Percentiles rank a stretch among this genome's conserved stretches.
phyloP scores from a whole-genome alignment of 768 basidiomycete genomes.

The Lepiota venenata region DNA sequence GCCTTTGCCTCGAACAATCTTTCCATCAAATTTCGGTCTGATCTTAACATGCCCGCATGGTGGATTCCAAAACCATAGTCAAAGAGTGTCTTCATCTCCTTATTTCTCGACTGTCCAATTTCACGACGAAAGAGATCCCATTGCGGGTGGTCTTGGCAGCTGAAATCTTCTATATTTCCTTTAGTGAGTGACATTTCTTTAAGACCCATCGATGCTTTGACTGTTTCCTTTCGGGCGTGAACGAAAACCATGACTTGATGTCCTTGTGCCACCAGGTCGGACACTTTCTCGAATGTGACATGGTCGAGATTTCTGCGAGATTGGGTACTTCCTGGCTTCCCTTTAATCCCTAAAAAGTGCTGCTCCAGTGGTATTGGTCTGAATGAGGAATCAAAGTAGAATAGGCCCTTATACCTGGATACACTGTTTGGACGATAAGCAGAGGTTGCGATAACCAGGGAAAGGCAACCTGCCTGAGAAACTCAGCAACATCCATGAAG shows the following conservation, averaged over 20 bases:
- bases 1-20: slow-evolving; percentile 86
- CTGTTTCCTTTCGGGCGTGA: slow-evolving; percentile 96
- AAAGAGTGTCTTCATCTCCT: slow-evolving; percentile 95
- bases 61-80: slow-evolving; percentile 94
- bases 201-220: slow-evolving; percentile 81
- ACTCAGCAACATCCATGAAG: slow-evolving; percentile 94
- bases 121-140: slow-evolving; percentile 74
- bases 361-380: slow-evolving; percentile 95
- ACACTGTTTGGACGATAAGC: slow-evolving; percentile 50
- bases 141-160: slow-evolving; percentile 76
- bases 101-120: slow-evolving; percentile 81
- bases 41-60: slow-evolving; percentile 96
- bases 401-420: slow-evolving; percentile 80
- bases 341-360: slow-evolving; percentile 91
- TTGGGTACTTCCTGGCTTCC: slow-evolving; percentile 71
- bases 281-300: slow-evolving; percentile 88
- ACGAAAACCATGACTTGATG: slow-evolving; percentile 99
- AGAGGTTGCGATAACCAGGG: not conserved
- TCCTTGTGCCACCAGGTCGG: slow-evolving; percentile 81
- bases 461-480: slow-evolving; percentile 61
- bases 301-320: slow-evolving; percentile 85
- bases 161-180: slow-evolving; percentile 74
- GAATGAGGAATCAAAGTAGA: slow-evolving; percentile 98
- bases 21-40: slow-evolving; percentile 95
- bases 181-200: slow-evolving; percentile 74